These are phyloP conservation scores for Ettlia oleoabundans DNA, from an alignment of 139 green algal genomes.

Conservation along the genomic window DNA sequence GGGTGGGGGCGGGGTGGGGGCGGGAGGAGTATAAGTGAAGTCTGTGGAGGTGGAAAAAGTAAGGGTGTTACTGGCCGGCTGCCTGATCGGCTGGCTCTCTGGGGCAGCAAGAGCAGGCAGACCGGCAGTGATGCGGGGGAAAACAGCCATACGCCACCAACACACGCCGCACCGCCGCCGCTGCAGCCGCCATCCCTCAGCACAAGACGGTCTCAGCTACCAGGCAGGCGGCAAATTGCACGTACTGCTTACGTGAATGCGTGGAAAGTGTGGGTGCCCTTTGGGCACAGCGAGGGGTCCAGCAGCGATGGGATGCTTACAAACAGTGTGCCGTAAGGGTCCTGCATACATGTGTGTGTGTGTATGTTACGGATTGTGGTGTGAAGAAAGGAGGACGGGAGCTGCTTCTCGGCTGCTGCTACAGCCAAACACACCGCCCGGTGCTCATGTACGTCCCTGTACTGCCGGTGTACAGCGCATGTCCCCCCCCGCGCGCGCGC, in stretches of 20 bases:
- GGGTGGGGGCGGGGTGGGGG: too few species aligned
- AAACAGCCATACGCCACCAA: too few species aligned
- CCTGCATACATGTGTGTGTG: background rate
- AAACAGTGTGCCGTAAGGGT: conserved; percentile 90
- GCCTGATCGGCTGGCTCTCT: background rate
- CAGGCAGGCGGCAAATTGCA: background rate
- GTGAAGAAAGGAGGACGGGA: too few species aligned
- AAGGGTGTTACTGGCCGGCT: background rate
- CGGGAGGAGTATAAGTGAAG: too few species aligned
- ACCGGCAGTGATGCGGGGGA: too few species aligned
- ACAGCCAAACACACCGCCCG: too few species aligned
- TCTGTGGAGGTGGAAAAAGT: background rate
- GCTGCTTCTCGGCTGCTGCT: too few species aligned
- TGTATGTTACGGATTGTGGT: background rate
- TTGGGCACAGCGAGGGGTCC: conserved; percentile 85
- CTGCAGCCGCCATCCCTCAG: background rate
- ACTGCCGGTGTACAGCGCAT: too few species aligned
- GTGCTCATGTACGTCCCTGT: too few species aligned
- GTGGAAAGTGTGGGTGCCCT: conserved; percentile 89
- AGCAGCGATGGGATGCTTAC: conserved; percentile 94
- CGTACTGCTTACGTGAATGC: conserved; percentile 78
- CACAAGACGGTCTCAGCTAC: background rate
- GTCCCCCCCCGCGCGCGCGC: too few species aligned
- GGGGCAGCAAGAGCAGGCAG: background rate
- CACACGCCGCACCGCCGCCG: too few species aligned